Percentiles rank a stretch among this genome's conserved stretches.
Conservation (phyloP, 75 land plant genomes). For the Pinus albicaulis region DNA sequence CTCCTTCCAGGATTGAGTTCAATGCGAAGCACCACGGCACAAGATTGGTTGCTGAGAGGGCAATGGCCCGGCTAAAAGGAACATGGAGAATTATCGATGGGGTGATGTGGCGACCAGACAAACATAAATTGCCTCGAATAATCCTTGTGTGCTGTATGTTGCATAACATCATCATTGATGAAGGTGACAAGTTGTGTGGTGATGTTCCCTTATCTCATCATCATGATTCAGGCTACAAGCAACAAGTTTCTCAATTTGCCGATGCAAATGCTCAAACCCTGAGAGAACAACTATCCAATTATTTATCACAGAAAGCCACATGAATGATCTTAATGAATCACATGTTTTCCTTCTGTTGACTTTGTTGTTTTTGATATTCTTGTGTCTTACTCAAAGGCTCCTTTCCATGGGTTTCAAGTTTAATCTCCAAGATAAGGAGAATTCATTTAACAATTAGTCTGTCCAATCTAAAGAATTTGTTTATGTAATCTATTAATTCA, state of each 20-base stretch:
- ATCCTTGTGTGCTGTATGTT: constrained; percentile 83
- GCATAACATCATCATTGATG: constrained; percentile 85
- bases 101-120: constrained; percentile 92
- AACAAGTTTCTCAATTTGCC: constrained; percentile 32
- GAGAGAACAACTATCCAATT: constrained; percentile 38
- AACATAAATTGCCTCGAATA: constrained; percentile 77
- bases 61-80: constrained; percentile 72
- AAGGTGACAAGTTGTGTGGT: constrained; percentile 48
- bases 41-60: constrained; percentile 40
- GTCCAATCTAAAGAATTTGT: too few relatives aligned
- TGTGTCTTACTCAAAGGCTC: too few relatives aligned
- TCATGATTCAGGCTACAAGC: constrained; percentile 72
- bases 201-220: constrained; percentile 65
- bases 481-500: too few relatives aligned
- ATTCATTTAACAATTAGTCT: too few relatives aligned
- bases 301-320: constrained; percentile 17
- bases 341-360: neutral
- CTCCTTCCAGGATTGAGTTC: constrained; percentile 25
- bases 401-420: too few relatives aligned
- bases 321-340: neutral
- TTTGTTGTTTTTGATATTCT: neutral
- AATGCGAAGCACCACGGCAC: constrained; percentile 45
- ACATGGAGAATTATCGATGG: constrained; percentile 83
- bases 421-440: too few relatives aligned
- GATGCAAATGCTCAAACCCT: constrained; percentile 24